These are phyloP conservation scores for Amesomyces nigricolor DNA, from an alignment of 2,329 filamentous ascomycete species.

Conservation along the genomic window DNA sequence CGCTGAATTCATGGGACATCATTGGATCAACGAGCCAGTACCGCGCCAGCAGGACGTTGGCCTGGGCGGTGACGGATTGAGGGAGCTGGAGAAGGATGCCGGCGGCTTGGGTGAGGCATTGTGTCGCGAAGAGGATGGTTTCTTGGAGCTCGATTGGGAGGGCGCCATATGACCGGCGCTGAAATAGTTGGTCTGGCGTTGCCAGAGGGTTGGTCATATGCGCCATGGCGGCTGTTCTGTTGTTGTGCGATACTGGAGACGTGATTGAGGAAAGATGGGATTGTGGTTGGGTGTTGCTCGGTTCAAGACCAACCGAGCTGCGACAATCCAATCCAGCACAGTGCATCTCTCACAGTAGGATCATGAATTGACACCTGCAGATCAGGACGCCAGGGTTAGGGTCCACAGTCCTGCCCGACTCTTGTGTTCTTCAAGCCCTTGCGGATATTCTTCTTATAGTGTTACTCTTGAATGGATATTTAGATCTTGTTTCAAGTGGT, in stretches of 20 bases:
- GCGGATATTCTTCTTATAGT: too few species aligned
- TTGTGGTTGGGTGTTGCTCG: too few species aligned
- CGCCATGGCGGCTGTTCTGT: constrained; percentile 40
- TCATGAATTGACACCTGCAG: too few species aligned
- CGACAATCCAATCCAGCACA: too few species aligned
- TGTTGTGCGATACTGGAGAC: neutral
- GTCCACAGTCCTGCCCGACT: too few species aligned
- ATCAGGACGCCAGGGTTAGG: too few species aligned
- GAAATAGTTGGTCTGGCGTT: constrained; percentile 62
- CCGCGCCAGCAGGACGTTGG: constrained; percentile 73
- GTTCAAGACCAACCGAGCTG: too few species aligned
- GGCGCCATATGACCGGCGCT: constrained; percentile 48
- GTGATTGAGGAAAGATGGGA: neutral
- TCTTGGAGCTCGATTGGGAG: constrained; percentile 66
- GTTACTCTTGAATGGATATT: too few species aligned
- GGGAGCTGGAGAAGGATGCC: constrained; percentile 77
- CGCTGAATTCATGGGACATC: constrained; percentile 54
- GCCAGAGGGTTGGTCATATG: constrained; percentile 67
- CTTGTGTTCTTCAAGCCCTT: too few species aligned
- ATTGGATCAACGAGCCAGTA: constrained; percentile 64
- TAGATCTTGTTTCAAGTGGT: too few species aligned
- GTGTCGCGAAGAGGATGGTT: constrained; percentile 63
- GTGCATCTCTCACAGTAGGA: too few species aligned
- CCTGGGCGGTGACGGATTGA: constrained; percentile 79
- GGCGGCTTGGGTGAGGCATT: constrained; percentile 69